Evolutionary conservation across 2,329 filamentous ascomycete species (phyloP).

Genomic region (Monosporascus sp.): DNA sequence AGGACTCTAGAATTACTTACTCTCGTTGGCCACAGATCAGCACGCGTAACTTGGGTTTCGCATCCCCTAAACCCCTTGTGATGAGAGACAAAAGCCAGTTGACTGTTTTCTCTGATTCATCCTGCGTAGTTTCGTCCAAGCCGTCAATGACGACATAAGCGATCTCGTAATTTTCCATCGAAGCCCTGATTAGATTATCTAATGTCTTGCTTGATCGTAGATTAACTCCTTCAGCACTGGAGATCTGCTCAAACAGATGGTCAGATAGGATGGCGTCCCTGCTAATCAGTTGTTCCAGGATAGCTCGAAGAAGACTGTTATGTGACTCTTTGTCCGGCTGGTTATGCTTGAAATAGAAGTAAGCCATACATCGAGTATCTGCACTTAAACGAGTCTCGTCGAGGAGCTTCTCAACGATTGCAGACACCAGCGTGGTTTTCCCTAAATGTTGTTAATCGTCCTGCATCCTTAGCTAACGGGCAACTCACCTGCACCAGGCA

Average conservation of each 20-base stretch:
- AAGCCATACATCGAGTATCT: constrained; percentile 1
- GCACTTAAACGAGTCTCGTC: neutral
- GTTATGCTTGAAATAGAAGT: constrained; percentile 9
- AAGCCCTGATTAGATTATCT: neutral
- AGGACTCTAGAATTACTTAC: too few relatives aligned
- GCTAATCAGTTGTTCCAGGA: constrained; percentile 3
- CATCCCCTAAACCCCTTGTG: neutral
- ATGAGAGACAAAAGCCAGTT: constrained; percentile 4
- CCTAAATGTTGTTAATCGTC: neutral
- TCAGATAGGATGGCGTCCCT: constrained; percentile 3
- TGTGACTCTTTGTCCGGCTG: neutral
- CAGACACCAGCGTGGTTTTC: neutral
- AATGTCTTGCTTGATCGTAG: neutral
- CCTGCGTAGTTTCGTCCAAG: constrained; percentile 3
- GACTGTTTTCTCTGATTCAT: constrained; percentile 1
- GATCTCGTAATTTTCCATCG: constrained; percentile 1
- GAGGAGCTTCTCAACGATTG: neutral
- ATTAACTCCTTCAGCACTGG: neutral
- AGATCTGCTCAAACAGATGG: constrained; percentile 1
- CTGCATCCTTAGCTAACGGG: neutral
- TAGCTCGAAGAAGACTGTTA: constrained; percentile 4
- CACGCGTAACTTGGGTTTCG: neutral
- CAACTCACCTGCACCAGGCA: constrained; percentile 1
- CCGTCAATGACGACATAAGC: constrained; percentile 7
- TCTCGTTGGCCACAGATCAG: constrained; percentile 8